Evolutionary conservation across 1,284 basidiomycete species (phyloP), one percentile per base, ranked within the genome.

Genomic region (Rhodofomes roseus): DNA sequence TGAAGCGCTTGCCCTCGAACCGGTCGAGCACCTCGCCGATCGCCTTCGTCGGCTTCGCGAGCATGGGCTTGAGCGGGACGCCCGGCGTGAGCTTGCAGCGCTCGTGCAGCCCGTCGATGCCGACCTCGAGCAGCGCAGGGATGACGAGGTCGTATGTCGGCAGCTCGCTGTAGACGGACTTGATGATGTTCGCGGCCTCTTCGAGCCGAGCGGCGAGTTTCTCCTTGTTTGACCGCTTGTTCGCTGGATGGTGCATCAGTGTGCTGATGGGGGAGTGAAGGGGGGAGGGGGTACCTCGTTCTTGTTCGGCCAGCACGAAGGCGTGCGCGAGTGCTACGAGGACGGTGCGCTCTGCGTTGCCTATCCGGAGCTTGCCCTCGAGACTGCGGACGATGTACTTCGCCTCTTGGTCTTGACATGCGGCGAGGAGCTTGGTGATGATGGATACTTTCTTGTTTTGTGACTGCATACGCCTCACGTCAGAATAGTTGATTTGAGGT

Each of bases 1-100:
- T 98, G 73, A 99, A 99, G 52, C 84, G 85, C 74, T 96, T 95
- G 68, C 88, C 89, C 74, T 99, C 97, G 70, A 99, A 99, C 54
- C 96, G 82, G 76, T 99, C 96, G 22, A 99, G 83, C 6, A 99
- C 96, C 75, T 99, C 97, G n/a, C 92, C 89, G 66, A 99, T 98
- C 0, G 96, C 96, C 74, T 99, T 99, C 0, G 97, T 99, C 2
- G 97, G 97, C 76, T 98, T 99, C n/a, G 97, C 97, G 56, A 99
- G 81, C 97, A 99, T 99, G 7, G 97, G 97, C 71, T 99, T 99
- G 44, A 99, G 82, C 0, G 97, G 97, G 4, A 99, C 89, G 66
- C 95, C 94, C 6, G 97, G 96, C 4, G 93, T 96, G 31, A 99
- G 84, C 73, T 93, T 95, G 80, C 97, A 98, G 59, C 81, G 79